Percentiles rank a stretch among this genome's conserved stretches.
Conservation (phyloP, 768 basidiomycete species). For the Clitopilus hobsonii region DNA sequence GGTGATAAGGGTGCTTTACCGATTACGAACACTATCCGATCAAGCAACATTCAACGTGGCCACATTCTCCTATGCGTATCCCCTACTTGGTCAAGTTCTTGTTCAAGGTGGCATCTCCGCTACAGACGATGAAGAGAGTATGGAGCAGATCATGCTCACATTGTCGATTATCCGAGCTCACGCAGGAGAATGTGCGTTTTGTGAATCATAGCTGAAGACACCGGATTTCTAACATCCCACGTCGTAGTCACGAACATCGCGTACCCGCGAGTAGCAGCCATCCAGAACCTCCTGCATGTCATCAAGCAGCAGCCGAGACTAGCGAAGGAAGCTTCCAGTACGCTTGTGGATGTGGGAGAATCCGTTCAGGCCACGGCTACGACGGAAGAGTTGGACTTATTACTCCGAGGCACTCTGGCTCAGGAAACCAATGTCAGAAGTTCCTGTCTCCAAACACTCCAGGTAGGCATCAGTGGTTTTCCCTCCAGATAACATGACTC, state of each 20-base stretch:
- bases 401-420: slow-evolving; percentile 72
- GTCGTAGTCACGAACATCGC: slow-evolving; percentile 57
- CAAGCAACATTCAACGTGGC: slow-evolving; percentile 79
- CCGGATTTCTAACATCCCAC: background rate
- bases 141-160: slow-evolving; percentile 74
- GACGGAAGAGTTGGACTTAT: slow-evolving; percentile 53
- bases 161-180: slow-evolving; percentile 70
- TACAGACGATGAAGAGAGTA: slow-evolving; percentile 65
- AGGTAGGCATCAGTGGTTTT: slow-evolving; percentile 39
- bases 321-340: slow-evolving; percentile 77
- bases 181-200: slow-evolving; percentile 62
- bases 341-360: slow-evolving; percentile 77
- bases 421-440: slow-evolving; percentile 87
- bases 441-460: slow-evolving; percentile 85
- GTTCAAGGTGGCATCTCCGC: slow-evolving; percentile 61
- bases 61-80: slow-evolving; percentile 79
- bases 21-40: slow-evolving; percentile 76
- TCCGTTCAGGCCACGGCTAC: slow-evolving; percentile 67
- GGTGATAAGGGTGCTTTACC: slow-evolving; percentile 80
- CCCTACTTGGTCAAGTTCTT: slow-evolving; percentile 69
- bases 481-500: slow-evolving; percentile 2
- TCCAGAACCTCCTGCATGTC: slow-evolving; percentile 65
- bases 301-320: slow-evolving; percentile 77
- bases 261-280: slow-evolving; percentile 71
- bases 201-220: no score